Percentiles rank a stretch among this genome's conserved stretches.
Evolutionary conservation across 805 yeast genomes (phyloP).

Genomic region (Ogataea zsoltii): DNA sequence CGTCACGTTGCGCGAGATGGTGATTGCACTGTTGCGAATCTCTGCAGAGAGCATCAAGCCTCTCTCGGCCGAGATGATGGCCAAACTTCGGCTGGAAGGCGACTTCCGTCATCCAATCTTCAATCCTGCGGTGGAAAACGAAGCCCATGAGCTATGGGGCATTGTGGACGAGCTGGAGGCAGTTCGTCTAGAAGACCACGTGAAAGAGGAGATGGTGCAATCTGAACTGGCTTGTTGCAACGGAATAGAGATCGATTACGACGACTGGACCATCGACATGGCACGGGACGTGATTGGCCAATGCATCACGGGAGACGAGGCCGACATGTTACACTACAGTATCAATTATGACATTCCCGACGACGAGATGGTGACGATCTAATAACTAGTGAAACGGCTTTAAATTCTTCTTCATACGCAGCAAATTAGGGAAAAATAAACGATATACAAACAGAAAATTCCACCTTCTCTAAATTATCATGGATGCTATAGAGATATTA

Average conservation of each 20-base stretch:
- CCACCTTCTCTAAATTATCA: constrained; percentile 8
- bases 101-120: constrained; percentile 26
- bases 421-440: constrained; percentile 10
- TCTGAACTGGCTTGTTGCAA: constrained; percentile 41
- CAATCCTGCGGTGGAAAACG: constrained; percentile 24
- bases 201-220: constrained; percentile 32
- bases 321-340: constrained; percentile 69
- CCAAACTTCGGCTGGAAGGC: constrained; percentile 20
- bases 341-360: constrained; percentile 48
- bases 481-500: constrained; percentile 7
- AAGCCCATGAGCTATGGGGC: constrained; percentile 39
- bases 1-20: constrained; percentile 32
- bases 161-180: constrained; percentile 18
- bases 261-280: constrained; percentile 61
- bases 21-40: constrained; percentile 32
- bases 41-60: constrained; percentile 34
- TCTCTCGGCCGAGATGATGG: constrained; percentile 25
- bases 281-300: constrained; percentile 70
- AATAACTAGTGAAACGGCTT: constrained; percentile 8
- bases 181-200: constrained; percentile 24
- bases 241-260: constrained; percentile 64
- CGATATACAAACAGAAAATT: constrained; percentile 16
- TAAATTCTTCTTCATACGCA: constrained; percentile 12
- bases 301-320: constrained; percentile 73
- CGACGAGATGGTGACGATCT: constrained; percentile 21